Evolutionary conservation across 192 early-diverging fungal genomes (phyloP), one percentile per base, ranked within the genome.

Genomic region (Linnemannia hyalina): DNA sequence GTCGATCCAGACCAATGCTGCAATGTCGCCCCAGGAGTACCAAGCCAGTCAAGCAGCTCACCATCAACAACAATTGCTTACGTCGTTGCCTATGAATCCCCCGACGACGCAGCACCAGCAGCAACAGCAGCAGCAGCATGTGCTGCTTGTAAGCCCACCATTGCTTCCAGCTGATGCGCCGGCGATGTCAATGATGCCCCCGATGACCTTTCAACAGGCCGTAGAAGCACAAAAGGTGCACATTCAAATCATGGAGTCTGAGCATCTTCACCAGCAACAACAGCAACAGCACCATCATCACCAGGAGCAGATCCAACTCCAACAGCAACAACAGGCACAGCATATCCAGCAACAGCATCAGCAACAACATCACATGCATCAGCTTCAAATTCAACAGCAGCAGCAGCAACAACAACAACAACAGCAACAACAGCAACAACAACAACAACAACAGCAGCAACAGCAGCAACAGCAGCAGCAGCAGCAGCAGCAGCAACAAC

Each of bases 11-110:
- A 11, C 74, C 8, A 78, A 40, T 29, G 40, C 40, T 46, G 6
- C 68, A 38, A 57, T 84, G 55, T 49, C 82, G 9, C 65, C 76
- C 2, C 73, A 75, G 68, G 77, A 76, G 16, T 78, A 76, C 54
- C 82, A 75, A 38, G 46, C 74, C 0, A 83, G 47, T 46, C 72
- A 68, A 55, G 75, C 65, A 15, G 76, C 74, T 26, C 82, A 83
- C 13, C 73, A 78, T 6, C 82, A 78, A 29, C 82, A 83, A n/a
- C 77, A 75, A 29, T 22, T 84, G n/a, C 54, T 84, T 5, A 55
- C 82, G 5, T 71, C 82, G 15, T 38, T 84, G 23, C 82, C 82
- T 29, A 80, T 84, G 77, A 84, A 44, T 32, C 82, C 82, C 35
- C 77, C 82, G 7, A 44, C 73, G 40, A 49, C 82, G 20, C 80